Percentiles rank a stretch among this genome's conserved stretches.
phyloP scores from a whole-genome alignment of 306 rosid genomes.

The Carpinus viminea region DNA sequence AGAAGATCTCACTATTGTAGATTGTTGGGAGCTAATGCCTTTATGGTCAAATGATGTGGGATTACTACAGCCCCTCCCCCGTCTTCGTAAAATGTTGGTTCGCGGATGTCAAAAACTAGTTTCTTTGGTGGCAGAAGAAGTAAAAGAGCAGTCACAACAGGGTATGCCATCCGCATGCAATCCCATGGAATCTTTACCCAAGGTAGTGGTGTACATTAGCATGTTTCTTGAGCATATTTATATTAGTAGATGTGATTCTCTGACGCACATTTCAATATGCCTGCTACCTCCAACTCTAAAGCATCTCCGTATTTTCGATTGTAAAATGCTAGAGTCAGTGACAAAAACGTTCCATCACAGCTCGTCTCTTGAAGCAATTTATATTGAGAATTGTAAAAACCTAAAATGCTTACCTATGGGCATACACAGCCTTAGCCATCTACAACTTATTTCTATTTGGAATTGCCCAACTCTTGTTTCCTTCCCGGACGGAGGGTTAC shows the following conservation, averaged over 20 bases:
- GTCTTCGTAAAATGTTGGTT: not conserved
- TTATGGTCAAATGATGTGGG: not conserved
- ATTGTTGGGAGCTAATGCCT: not conserved
- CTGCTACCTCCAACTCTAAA: not conserved
- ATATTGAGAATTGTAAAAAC: not conserved
- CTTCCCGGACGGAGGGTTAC: not conserved
- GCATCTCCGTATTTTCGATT: rapidly evolving
- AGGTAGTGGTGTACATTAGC: not conserved
- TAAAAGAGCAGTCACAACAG: not conserved
- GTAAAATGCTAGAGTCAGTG: slow-evolving; percentile 6
- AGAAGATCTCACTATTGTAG: not conserved
- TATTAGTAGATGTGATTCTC: not conserved
- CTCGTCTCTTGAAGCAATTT: not conserved
- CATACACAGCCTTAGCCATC: not conserved
- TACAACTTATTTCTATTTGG: rapidly evolving
- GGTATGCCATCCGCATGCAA: not conserved
- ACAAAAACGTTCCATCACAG: slow-evolving; percentile 4
- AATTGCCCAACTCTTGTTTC: not conserved
- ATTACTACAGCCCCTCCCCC: not conserved
- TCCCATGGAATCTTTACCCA: not conserved
- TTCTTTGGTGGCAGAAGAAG: not conserved
- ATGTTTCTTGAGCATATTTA: not conserved
- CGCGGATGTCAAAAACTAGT: not conserved
- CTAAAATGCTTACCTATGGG: not conserved
- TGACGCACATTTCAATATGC: not conserved